Evolutionary conservation across 1,284 basidiomycete species (phyloP).

Genomic region (Boletus semigastroideus): DNA sequence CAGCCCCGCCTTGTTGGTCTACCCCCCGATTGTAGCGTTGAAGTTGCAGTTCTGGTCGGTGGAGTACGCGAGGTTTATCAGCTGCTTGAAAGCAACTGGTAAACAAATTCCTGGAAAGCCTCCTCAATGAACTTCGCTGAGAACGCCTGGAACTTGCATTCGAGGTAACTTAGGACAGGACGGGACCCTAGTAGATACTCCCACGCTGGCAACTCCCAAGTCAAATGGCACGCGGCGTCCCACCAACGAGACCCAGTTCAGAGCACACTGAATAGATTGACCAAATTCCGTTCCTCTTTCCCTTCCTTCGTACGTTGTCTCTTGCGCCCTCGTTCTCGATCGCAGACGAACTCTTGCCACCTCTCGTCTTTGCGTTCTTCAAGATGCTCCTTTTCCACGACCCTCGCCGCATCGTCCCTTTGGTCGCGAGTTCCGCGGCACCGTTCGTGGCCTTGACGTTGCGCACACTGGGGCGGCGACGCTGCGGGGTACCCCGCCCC

Average conservation of each 20-base stretch:
- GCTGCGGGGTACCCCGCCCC: conserved; percentile 9
- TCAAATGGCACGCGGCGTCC: neutral
- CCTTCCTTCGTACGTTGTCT: conserved; percentile 13
- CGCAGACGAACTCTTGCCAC: conserved; percentile 6
- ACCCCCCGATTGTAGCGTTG: too few relatives aligned
- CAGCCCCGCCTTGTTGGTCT: too few relatives aligned
- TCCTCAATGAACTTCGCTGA: too few relatives aligned
- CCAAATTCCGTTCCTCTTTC: conserved; percentile 26
- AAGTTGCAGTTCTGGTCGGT: too few relatives aligned
- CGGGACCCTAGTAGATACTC: too few relatives aligned
- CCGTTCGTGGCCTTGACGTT: conserved; percentile 9
- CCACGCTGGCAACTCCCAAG: too few relatives aligned
- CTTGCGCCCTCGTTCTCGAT: conserved; percentile 15
- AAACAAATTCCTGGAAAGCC: too few relatives aligned
- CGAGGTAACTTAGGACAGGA: too few relatives aligned
- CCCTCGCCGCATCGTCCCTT: conserved; percentile 25
- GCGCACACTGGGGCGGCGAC: conserved; percentile 19
- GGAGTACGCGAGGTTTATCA: too few relatives aligned
- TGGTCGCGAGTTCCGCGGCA: conserved; percentile 7
- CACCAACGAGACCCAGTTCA: neutral
- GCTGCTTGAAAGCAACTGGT: too few relatives aligned
- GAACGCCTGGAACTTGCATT: too few relatives aligned
- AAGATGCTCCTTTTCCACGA: conserved; percentile 29
- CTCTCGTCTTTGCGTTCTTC: conserved; percentile 18
- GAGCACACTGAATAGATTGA: conserved; percentile 25